phyloP scores from a whole-genome alignment of 129 eudicot genomes.

The Daucus carota region DNA sequence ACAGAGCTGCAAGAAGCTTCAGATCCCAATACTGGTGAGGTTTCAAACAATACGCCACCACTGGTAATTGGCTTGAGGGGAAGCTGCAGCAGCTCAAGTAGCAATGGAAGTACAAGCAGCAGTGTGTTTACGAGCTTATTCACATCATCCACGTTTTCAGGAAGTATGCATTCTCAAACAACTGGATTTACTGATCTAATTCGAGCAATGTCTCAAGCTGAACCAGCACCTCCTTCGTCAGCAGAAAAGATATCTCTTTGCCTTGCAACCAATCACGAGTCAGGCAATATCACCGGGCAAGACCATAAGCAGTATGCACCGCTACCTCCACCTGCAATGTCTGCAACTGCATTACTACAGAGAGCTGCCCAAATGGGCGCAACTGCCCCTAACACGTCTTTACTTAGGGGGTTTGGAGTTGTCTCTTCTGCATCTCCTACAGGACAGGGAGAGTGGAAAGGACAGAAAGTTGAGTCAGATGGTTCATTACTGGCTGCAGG shows the following conservation, averaged over 20 bases:
- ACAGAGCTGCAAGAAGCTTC: slow-evolving; percentile 48
- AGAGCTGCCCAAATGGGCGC: slow-evolving; percentile 98
- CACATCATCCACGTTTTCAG: slow-evolving; percentile 68
- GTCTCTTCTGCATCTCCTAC: slow-evolving; percentile 34
- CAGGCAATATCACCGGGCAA: slow-evolving; percentile 55
- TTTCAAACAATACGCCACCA: slow-evolving; percentile 35
- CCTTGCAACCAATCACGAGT: slow-evolving; percentile 62
- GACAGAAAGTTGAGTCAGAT: slow-evolving; percentile 33
- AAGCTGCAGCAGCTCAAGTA: slow-evolving; percentile 53
- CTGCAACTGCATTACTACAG: slow-evolving; percentile 94
- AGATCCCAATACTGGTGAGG: slow-evolving; percentile 20
- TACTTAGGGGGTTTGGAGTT: slow-evolving; percentile 69
- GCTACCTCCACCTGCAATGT: slow-evolving; percentile 82
- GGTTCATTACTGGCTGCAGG: slow-evolving; percentile 46
- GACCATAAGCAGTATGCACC: slow-evolving; percentile 69
- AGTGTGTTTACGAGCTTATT: slow-evolving; percentile 78
- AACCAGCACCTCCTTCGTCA: slow-evolving; percentile 37
- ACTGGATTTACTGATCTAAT: slow-evolving; percentile 47
- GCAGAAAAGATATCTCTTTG: slow-evolving; percentile 66
- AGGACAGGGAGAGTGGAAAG: slow-evolving; percentile 37
- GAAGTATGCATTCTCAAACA: slow-evolving; percentile 43
- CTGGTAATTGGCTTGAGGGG: slow-evolving; percentile 27
- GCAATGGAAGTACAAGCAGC: slow-evolving; percentile 65
- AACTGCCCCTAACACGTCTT: slow-evolving; percentile 61
- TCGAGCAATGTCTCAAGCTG: slow-evolving; percentile 34